Conservation (phyloP, 1,284 basidiomycete species). For the Uromyces viciae-fabae region DNA sequence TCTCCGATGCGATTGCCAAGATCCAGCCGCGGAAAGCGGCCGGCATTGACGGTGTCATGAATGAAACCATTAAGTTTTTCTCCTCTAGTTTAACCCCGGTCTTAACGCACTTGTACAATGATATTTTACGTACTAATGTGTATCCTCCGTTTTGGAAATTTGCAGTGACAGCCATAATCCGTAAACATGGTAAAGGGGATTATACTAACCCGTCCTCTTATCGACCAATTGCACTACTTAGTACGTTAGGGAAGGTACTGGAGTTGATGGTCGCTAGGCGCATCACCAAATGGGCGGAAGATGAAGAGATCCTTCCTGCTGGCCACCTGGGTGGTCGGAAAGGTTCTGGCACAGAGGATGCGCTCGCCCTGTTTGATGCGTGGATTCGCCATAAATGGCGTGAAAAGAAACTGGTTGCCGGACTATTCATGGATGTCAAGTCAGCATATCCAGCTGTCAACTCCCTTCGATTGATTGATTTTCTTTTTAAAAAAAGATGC, state of each 20-base stretch:
- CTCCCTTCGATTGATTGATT: no score
- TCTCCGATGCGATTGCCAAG: not conserved
- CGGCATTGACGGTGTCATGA: slow-evolving; percentile 1
- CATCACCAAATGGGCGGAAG: not conserved
- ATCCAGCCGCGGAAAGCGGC: not conserved
- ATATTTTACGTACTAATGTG: no score
- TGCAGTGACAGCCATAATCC: not conserved
- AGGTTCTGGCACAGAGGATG: no score
- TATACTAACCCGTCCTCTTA: not conserved
- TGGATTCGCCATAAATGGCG: no score
- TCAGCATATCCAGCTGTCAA: not conserved
- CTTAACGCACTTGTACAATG: not conserved
- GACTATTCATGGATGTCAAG: not conserved
- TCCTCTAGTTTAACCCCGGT: not conserved
- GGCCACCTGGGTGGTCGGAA: no score
- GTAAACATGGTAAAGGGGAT: not conserved
- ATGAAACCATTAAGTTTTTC: not conserved
- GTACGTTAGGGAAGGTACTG: not conserved
- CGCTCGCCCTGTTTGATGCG: no score
- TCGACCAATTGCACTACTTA: not conserved
- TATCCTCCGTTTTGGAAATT: no score
- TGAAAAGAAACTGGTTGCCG: no score
- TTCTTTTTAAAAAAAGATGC: no score
- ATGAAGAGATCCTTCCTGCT: no score
- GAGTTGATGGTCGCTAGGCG: not conserved